Evolutionary conservation across 2,329 filamentous ascomycete genomes (phyloP).

Genomic region (Phialophora tarda): DNA sequence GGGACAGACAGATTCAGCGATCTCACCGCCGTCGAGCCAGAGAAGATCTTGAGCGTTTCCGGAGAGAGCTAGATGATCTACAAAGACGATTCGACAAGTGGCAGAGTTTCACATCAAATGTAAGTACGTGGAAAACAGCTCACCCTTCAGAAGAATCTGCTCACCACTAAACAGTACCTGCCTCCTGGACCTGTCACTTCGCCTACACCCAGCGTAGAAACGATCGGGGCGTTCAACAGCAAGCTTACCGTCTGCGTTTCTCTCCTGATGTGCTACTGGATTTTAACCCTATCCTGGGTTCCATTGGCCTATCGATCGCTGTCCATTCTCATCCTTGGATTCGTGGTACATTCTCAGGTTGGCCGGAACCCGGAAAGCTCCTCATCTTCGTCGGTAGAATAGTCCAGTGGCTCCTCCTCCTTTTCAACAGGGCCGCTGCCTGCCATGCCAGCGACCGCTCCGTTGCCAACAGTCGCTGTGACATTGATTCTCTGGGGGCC

Average conservation of each 20-base stretch:
- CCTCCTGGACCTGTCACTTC: constrained; percentile 14
- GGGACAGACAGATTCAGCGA: constrained; percentile 10
- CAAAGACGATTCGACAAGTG: constrained; percentile 7
- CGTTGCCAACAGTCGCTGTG: no score
- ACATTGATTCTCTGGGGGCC: no score
- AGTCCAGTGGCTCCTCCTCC: not conserved
- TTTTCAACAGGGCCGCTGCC: no score
- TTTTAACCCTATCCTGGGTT: constrained; percentile 3
- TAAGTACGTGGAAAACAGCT: not conserved
- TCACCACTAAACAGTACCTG: not conserved
- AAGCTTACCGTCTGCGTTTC: constrained; percentile 8
- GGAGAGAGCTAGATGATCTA: constrained; percentile 5
- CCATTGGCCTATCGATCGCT: constrained; percentile 6
- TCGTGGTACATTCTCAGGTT: constrained; percentile 10
- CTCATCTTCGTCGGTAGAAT: not conserved
- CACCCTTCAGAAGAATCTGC: not conserved
- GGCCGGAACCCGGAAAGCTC: constrained; percentile 11
- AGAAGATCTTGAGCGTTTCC: constrained; percentile 4
- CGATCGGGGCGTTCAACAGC: constrained; percentile 3
- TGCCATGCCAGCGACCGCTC: no score
- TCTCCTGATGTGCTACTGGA: constrained; percentile 9
- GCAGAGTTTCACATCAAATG: not conserved
- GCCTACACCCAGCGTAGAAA: constrained; percentile 3
- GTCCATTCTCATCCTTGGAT: constrained; percentile 12
- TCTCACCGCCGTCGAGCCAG: not conserved